Percentiles rank a stretch among this genome's conserved stretches.
phyloP scores from a whole-genome alignment of 305 asterid species.

The Plantago coronopus region DNA sequence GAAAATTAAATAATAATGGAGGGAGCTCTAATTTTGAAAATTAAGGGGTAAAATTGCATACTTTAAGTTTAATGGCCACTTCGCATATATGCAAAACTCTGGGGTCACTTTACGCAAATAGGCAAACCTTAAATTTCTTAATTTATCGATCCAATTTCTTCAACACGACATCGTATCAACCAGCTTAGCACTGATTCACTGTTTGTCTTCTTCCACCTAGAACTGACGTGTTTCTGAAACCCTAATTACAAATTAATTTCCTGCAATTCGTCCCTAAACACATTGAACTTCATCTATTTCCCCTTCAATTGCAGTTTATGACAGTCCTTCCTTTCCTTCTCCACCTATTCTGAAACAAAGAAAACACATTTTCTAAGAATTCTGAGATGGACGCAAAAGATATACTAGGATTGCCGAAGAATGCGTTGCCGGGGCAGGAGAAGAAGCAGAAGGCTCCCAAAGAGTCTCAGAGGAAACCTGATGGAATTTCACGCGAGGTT shows the following conservation, averaged over 20 bases:
- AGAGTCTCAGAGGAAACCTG: conserved; percentile 97
- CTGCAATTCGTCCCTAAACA: not conserved
- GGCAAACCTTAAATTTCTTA: too few species aligned
- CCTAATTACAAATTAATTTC: not conserved
- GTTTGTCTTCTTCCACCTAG: not conserved
- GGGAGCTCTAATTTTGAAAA: too few species aligned
- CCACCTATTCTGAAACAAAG: not conserved
- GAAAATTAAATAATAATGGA: too few species aligned
- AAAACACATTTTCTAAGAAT: not conserved
- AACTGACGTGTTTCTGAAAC: not conserved
- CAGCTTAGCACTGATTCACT: too few species aligned
- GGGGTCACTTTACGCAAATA: too few species aligned
- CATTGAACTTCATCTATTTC: too few species aligned
- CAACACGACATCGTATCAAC: too few species aligned
- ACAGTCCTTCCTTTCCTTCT: too few species aligned
- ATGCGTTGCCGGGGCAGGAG: conserved; percentile 50
- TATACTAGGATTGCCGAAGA: conserved; percentile 85
- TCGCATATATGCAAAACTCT: too few species aligned
- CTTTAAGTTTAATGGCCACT: too few species aligned
- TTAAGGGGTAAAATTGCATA: too few species aligned
- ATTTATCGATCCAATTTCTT: too few species aligned
- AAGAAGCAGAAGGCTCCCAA: conserved; percentile 82
- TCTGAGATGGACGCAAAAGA: conserved; percentile 90
- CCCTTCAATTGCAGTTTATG: not conserved
- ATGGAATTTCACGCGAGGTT: conserved; percentile 97